Conservation (phyloP, 2,329 filamentous ascomycete genomes). For the Stenocarpella maydis region DNA sequence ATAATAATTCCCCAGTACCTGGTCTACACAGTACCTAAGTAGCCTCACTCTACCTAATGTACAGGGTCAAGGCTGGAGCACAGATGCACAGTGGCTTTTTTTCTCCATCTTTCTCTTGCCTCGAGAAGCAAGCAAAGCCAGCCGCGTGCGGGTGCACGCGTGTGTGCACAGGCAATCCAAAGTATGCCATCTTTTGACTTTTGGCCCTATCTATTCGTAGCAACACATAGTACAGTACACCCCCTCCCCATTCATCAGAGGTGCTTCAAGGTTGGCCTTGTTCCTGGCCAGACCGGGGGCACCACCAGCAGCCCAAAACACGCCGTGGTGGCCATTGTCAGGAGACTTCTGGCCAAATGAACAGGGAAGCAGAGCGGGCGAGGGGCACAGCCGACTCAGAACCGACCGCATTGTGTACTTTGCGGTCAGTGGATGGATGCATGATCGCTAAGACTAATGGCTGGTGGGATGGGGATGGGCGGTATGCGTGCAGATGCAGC, state of each 20-base stretch:
- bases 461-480: conserved; percentile 16
- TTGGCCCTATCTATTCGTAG: background rate
- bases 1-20: background rate
- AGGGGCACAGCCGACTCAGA: conserved; percentile 24
- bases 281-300: background rate
- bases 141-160: conserved; percentile 3
- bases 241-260: background rate
- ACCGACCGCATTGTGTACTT: conserved; percentile 30
- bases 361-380: conserved; percentile 8
- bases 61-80: background rate
- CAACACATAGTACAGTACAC: too few relatives aligned
- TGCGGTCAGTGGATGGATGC: conserved; percentile 26
- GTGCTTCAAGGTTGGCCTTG: conserved; percentile 22
- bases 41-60: background rate
- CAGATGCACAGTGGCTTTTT: conserved; percentile 13
- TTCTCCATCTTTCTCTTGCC: background rate
- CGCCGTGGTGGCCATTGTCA: conserved; percentile 21
- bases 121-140: conserved; percentile 22
- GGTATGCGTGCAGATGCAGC: conserved; percentile 31
- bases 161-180: conserved; percentile 19
- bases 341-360: conserved; percentile 17
- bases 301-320: background rate
- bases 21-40: background rate
- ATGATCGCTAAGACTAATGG: conserved; percentile 3
- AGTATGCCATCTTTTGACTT: conserved; percentile 26